phyloP scores from a whole-genome alignment of 768 basidiomycete genomes.

The Phlebiopsis flavidoalba region DNA sequence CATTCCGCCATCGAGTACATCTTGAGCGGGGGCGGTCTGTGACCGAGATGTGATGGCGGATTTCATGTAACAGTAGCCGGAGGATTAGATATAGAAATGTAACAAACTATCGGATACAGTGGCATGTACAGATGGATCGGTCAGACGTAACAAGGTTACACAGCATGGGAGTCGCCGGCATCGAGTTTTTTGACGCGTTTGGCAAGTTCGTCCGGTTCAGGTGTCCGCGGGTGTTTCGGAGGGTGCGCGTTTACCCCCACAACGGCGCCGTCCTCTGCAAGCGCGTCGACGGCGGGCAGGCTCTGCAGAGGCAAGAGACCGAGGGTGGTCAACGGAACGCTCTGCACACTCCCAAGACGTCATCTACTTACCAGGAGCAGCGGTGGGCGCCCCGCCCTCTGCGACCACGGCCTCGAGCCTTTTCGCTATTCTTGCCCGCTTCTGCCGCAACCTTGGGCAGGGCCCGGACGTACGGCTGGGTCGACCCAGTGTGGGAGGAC shows the following conservation, averaged over 20 bases:
- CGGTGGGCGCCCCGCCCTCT: not conserved
- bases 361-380: not conserved
- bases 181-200: constrained; percentile 10
- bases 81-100: not conserved
- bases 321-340: not conserved
- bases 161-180: not conserved
- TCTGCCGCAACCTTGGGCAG: not conserved
- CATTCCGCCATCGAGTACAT: constrained; percentile 93
- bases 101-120: not conserved
- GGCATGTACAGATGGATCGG: not conserved
- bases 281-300: not conserved
- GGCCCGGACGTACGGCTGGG: constrained; percentile 66
- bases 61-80: constrained; percentile 8
- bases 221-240: constrained; percentile 6
- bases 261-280: not conserved
- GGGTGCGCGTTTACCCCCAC: not conserved
- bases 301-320: not conserved
- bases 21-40: constrained; percentile 72
- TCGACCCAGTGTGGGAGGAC: constrained; percentile 63
- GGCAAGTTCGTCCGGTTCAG: constrained; percentile 8
- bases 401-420: not conserved
- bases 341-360: not conserved
- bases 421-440: not conserved
- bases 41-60: not conserved
- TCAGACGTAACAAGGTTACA: not conserved